Conservation (phyloP, 495 filamentous ascomycete species). For the Tuber magnatum region DNA sequence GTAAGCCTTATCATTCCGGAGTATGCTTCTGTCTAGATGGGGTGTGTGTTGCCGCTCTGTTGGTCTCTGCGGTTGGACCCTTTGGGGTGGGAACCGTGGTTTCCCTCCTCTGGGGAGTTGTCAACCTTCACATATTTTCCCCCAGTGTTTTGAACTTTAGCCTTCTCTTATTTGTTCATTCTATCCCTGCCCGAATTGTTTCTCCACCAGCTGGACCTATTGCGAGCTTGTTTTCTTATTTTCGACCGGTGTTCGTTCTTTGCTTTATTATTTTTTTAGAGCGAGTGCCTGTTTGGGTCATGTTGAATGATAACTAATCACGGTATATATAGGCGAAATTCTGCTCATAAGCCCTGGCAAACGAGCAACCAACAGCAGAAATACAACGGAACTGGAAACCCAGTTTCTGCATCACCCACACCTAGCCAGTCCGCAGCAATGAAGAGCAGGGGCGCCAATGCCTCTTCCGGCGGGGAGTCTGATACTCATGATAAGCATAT, state of each 20-base stretch:
- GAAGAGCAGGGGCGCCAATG: slow-evolving; percentile 43
- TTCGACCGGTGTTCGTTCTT: not conserved
- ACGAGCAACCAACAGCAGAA: slow-evolving; percentile 35
- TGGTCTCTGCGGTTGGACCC: slow-evolving; percentile 19
- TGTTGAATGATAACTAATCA: slow-evolving; percentile 10
- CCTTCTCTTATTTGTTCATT: not conserved
- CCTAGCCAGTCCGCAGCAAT: slow-evolving; percentile 46
- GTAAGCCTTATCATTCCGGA: slow-evolving; percentile 30
- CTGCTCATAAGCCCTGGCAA: slow-evolving; percentile 37
- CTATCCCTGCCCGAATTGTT: not conserved
- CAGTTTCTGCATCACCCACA: slow-evolving; percentile 39
- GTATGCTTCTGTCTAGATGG: not conserved
- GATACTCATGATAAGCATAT: slow-evolving; percentile 57
- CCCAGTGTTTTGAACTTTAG: not conserved
- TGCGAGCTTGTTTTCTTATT: not conserved
- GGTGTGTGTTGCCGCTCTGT: not conserved
- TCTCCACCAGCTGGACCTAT: not conserved
- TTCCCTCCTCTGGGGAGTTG: not conserved
- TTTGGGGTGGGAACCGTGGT: not conserved
- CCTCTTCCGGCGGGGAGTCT: slow-evolving; percentile 43
- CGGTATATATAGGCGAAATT: slow-evolving; percentile 31
- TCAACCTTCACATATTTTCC: not conserved
- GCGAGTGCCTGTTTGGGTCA: slow-evolving; percentile 5
- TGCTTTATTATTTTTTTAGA: slow-evolving; percentile 4
- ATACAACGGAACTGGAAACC: slow-evolving; percentile 31